Base-by-base conservation (phyloP, 108 stramenopile genomes). In the Poteriospumella lacustris region DNA sequence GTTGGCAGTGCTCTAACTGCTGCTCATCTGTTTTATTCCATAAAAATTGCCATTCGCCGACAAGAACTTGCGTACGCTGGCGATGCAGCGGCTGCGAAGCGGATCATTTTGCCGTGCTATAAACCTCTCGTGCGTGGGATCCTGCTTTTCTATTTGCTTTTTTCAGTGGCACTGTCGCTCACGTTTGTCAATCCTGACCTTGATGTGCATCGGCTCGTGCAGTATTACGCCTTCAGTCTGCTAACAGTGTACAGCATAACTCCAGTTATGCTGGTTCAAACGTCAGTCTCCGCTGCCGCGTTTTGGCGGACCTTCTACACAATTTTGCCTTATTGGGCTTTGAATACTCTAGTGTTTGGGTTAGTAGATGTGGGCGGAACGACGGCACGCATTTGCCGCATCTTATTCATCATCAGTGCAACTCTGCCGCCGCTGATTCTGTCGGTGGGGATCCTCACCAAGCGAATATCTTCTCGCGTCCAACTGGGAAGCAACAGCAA, bases 401-500 rank as follows among this genome's bases (percentile, higher is more conserved):
- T 64, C 15, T 24, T 76, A 1, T 44, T 52, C 39, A 2, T 76
- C 52, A 2, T 52, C 24, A 38, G 42, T 5, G 34, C 76, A 52
- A 59, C 76, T 3, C n/a, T 76, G 29, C 52, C 34, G 29, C 76
- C 60, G 24, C 28, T 76, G 19, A 15, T 62, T 2, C 31, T 76
- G 2, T 58, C 56, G 2, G 12, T 2, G 58, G 56, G 5, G 29
- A 12, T 76, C 5, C 28, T 76, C 19, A 9, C 26, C 33, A 64
- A 33, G n/a, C 56, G 2, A 3, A 76, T 59, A 2, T 5, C 12
- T 2, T 58, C 76, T 28, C 52, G 76, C 29, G 58, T 76, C n/a
- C 76, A 64, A 38, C 44, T 76, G 29, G 56, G 76, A n/a, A 76
- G 76, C 39, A 24, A 12, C 2, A 44, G 42, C 39, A 76, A 76